Conservation (phyloP, 805 yeast genomes). For the Kluyveromyces nonfermentans region DNA sequence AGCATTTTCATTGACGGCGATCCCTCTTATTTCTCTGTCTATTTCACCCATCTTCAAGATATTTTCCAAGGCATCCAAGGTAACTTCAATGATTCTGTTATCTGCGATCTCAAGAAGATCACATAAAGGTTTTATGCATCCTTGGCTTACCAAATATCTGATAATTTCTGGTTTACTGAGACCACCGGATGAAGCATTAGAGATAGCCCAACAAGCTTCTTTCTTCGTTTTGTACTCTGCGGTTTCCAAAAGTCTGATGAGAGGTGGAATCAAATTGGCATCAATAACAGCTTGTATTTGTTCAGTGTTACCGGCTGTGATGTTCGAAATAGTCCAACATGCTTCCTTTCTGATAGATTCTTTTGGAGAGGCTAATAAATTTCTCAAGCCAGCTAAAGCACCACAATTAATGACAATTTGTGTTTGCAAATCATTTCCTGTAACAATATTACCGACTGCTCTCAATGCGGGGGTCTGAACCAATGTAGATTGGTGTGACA, state of each 20-base stretch:
- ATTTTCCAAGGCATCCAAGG: slow-evolving; percentile 90
- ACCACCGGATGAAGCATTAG: slow-evolving; percentile 96
- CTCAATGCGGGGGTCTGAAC: slow-evolving; percentile 97
- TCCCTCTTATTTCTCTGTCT: slow-evolving; percentile 70
- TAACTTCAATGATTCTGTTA: slow-evolving; percentile 84
- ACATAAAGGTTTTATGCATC: slow-evolving; percentile 94
- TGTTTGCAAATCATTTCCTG: slow-evolving; percentile 93
- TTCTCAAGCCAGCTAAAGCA: slow-evolving; percentile 75
- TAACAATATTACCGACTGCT: slow-evolving; percentile 95
- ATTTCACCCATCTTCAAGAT: slow-evolving; percentile 89
- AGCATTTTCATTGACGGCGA: slow-evolving; percentile 75
- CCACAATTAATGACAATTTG: slow-evolving; percentile 92
- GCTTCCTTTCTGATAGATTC: slow-evolving; percentile 95
- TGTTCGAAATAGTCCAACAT: slow-evolving; percentile 97
- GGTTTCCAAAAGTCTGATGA: slow-evolving; percentile 64
- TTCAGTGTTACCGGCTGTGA: slow-evolving; percentile 92
- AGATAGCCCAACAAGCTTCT: slow-evolving; percentile 99
- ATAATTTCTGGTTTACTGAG: slow-evolving; percentile 86
- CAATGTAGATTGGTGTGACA: slow-evolving; percentile 71
- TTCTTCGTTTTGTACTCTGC: slow-evolving; percentile 95
- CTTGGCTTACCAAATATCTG: slow-evolving; percentile 85
- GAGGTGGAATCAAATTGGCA: slow-evolving; percentile 85
- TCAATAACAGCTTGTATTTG: slow-evolving; percentile 97
- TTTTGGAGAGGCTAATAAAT: slow-evolving; percentile 71
- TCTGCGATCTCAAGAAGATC: slow-evolving; percentile 85